Evolutionary conservation across 2,329 filamentous ascomycete species (phyloP), one percentile per base, ranked within the genome.

Genomic region (Pseudogymnoascus sp.): DNA sequence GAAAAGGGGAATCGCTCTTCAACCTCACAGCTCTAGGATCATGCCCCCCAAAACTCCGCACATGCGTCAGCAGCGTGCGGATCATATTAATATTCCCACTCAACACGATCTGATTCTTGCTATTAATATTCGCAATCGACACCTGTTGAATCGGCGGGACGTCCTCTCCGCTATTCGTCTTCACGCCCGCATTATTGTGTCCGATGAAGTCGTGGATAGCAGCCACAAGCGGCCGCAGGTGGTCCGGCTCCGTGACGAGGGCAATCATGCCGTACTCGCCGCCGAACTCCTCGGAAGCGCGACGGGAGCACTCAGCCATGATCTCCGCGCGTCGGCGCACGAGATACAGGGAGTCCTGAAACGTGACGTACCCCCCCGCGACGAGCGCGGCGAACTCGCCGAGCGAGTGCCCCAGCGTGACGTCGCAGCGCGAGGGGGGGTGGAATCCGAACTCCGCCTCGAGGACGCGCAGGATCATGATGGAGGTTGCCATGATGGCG

Each of bases 221-320:
- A 63, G 82, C 81, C 64, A 96, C 84, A 61, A 97, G 80, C 4
- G 80, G 75, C 11, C 80, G 76, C 64, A 97, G 82, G 72, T 91
- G 89, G 67, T 87, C 83, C 3, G 91, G 88, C 72, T 97, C 92
- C 64, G 91, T 96, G 6, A 98, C 88, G 10, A 97, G 79, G 4
- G 93, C 93, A 2, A 97, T 87, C 93, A 98, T 98, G 72, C 93
- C 93, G 71, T 96, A 95, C 69, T 92, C 89, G 67, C 90, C 89
- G 63, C 90, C 90, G 67, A 87, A 86, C 65, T 84, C 77, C 65
- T 85, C 81, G 11, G 83, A 79, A 4, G 90, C 90, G 24, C 82
- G 78, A 68, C 78, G 78, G 6, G 90, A 92, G 69, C 90, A 93
- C 50, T 86, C 82, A 3, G 88, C 86, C 91, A 97, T 96, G 67